These are phyloP conservation scores for Capsella rubella DNA, from an alignment of 441 rosid genomes.

Conservation along the genomic window DNA sequence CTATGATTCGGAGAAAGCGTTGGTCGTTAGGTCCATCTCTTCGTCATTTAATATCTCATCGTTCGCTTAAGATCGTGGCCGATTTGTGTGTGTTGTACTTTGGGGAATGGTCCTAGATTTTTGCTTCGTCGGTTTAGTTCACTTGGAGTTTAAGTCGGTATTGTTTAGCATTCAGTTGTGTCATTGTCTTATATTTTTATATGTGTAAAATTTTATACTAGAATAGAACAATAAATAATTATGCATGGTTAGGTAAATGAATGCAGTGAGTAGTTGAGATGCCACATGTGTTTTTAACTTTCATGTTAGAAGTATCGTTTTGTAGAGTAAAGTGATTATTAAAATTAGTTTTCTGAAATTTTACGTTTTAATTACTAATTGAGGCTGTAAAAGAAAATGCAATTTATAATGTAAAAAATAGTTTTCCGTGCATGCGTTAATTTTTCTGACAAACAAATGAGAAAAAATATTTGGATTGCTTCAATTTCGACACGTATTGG, in stretches of 20 bases:
- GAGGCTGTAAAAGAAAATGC: background rate
- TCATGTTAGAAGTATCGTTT: background rate
- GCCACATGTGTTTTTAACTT: background rate
- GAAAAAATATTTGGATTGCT: background rate
- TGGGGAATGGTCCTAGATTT: background rate
- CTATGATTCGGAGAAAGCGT: slow-evolving; percentile 4
- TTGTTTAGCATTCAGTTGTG: too few species aligned
- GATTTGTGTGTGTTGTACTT: slow-evolving; percentile 6
- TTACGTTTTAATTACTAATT: background rate
- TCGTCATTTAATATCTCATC: slow-evolving; percentile 12
- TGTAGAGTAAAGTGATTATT: background rate
- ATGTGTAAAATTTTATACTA: too few species aligned
- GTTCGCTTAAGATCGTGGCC: slow-evolving; percentile 6
- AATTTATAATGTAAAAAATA: background rate
- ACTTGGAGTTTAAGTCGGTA: too few species aligned
- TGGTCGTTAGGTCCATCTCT: slow-evolving; percentile 14
- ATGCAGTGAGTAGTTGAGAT: too few species aligned
- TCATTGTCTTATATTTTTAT: too few species aligned
- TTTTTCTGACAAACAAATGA: slow-evolving; percentile 1
- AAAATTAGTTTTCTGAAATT: background rate
- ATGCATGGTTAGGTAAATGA: too few species aligned
- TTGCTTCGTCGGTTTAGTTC: too few species aligned
- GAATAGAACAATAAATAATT: too few species aligned
- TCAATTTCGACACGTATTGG: background rate
- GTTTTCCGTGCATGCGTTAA: background rate